Conservation (phyloP, 2,329 filamentous ascomycete species). For the Magnaporthiopsis incrustans region DNA sequence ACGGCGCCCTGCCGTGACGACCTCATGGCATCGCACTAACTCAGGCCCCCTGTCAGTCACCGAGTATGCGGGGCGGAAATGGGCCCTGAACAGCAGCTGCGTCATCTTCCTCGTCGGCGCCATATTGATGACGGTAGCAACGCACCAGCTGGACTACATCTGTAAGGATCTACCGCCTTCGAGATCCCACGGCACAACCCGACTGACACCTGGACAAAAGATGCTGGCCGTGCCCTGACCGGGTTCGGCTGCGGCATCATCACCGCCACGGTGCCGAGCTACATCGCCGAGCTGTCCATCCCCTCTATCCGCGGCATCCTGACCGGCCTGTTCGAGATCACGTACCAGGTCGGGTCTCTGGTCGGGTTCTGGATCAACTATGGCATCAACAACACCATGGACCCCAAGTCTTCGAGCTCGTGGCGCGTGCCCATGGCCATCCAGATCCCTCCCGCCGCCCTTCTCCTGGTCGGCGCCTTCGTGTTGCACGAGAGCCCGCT, state of each 20-base stretch:
- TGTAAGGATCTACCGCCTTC: constrained; percentile 29
- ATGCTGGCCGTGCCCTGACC: constrained; percentile 48
- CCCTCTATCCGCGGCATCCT: constrained; percentile 50
- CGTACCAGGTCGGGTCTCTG: constrained; percentile 43
- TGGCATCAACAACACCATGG: constrained; percentile 32
- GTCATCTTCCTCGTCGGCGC: constrained; percentile 36
- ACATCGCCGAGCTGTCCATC: constrained; percentile 55
- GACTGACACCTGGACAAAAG: constrained; percentile 38
- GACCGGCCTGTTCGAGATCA: constrained; percentile 43
- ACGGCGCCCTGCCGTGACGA: too few species aligned
- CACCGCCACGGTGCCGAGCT: constrained; percentile 52
- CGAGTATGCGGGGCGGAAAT: constrained; percentile 41
- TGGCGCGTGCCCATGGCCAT: constrained; percentile 44
- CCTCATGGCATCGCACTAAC: not conserved
- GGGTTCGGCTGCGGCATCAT: constrained; percentile 50
- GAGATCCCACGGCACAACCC: constrained; percentile 23
- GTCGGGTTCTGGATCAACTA: constrained; percentile 46
- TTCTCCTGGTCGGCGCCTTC: constrained; percentile 35
- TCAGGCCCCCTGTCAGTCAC: constrained; percentile 22
- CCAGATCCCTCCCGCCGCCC: constrained; percentile 33
- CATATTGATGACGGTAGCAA: constrained; percentile 33
- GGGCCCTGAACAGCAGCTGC: constrained; percentile 38
- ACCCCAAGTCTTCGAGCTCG: constrained; percentile 20
- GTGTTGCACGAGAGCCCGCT: constrained; percentile 32
- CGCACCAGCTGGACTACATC: constrained; percentile 34